These are phyloP conservation scores for Stemphylium beticola DNA, from an alignment of 2,329 filamentous ascomycete genomes.

Conservation along the genomic window DNA sequence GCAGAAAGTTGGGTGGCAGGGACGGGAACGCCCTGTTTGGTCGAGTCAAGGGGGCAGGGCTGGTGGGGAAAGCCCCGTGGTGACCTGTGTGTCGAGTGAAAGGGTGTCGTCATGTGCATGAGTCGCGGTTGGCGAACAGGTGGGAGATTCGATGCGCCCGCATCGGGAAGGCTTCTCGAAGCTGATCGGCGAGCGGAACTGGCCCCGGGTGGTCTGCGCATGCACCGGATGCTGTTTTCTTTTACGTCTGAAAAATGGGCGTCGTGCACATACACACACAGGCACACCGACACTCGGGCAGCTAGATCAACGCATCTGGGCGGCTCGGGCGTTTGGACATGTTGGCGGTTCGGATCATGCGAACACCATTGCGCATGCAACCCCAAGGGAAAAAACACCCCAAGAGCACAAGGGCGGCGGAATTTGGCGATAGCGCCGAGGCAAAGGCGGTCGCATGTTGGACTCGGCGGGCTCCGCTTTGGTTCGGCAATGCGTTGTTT, in stretches of 20 bases:
- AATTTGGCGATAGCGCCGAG: background rate
- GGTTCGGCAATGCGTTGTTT: slow-evolving; percentile 17
- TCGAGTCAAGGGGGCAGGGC: background rate
- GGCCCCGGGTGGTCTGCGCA: background rate
- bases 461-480: slow-evolving; percentile 15
- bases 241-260: background rate
- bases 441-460: background rate
- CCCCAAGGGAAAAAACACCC: slow-evolving; percentile 15
- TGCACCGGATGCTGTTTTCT: background rate
- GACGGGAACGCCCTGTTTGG: slow-evolving; percentile 3
- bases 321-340: slow-evolving; percentile 31
- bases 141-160: slow-evolving; percentile 16
- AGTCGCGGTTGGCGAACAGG: slow-evolving; percentile 31
- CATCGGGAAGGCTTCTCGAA: slow-evolving; percentile 34
- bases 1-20: background rate
- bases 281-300: background rate
- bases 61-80: background rate
- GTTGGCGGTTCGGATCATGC: slow-evolving; percentile 32
- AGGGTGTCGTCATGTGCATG: slow-evolving; percentile 21
- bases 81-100: slow-evolving; percentile 20
- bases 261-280: background rate
- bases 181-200: background rate
- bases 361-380: slow-evolving; percentile 14
- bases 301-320: background rate
- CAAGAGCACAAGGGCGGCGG: slow-evolving; percentile 7